Evolutionary conservation across 768 basidiomycete species (phyloP), one percentile per base, ranked within the genome.

Genomic region (Boletus rufocinnamomeus): DNA sequence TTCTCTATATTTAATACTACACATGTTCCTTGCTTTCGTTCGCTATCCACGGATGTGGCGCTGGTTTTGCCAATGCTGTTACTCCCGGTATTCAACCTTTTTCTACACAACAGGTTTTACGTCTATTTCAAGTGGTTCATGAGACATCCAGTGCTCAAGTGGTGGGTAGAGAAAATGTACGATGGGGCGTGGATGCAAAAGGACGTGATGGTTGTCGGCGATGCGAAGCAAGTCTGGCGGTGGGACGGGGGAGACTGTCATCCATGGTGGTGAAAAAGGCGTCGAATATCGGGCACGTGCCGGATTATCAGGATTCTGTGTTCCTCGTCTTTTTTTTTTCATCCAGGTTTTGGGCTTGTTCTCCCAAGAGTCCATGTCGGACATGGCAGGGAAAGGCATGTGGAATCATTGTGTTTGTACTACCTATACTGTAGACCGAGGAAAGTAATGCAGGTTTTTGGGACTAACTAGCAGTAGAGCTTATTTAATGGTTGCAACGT

Each of bases 111-210:
- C 48, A 71, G 69, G 45, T 67, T 59, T 49, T 76, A 76, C 43
- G 41, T 61, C 25, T 75, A 75, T 60, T 75, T 62, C 65, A 76
- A 77, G 56, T 76, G 70, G 65, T 57, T 72, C n/a, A 64, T 77
- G 66, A 64, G 79, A 35, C 74, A 78, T 52, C 76, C 72, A 41
- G 59, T 71, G 43, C 71, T 80, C 50, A 62, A 60, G 60, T 79
- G 79, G 79, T 79, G 76, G 73, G 75, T 79, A 46, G 68, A 71
- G 63, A 70, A 63, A 49, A 60, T 71, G 50, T 76, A 70, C 35
- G 66, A 69, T 54, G 77, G 73, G 10, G 75, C 74, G 52, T 72
- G 74, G 71, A 75, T 77, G 76, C 69, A 75, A 30, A 60, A 73
- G 13, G 66, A 63, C 38, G 68, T 73, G 51, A 69, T 74, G 61